Percentiles rank a stretch among this genome's conserved stretches.
Evolutionary conservation across 805 yeast genomes (phyloP).

Genomic region (Candida takata): DNA sequence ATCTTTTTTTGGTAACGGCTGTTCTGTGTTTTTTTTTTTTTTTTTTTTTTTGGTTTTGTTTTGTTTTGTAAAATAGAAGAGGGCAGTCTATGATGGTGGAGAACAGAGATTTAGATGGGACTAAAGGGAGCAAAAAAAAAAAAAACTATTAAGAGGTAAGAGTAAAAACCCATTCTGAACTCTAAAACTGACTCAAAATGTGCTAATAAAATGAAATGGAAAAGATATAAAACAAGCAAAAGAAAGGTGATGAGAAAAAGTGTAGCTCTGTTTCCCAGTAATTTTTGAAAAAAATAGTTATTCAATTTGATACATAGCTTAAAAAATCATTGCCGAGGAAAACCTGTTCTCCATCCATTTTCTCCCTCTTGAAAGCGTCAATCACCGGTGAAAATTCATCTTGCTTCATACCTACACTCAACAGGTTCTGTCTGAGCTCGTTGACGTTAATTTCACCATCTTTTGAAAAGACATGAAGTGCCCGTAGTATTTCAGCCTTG

Average conservation of each 20-base stretch:
- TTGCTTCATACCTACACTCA: constrained; percentile 33
- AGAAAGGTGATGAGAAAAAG: too few relatives aligned
- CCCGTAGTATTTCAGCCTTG: constrained; percentile 46
- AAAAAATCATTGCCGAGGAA: constrained; percentile 62
- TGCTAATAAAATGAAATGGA: not conserved
- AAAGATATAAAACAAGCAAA: too few relatives aligned
- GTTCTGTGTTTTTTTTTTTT: too few relatives aligned
- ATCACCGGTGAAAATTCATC: constrained; percentile 45
- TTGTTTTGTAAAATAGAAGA: constrained; percentile 1
- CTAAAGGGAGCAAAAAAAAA: too few relatives aligned
- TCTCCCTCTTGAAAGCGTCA: constrained; percentile 46
- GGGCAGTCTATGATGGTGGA: not conserved
- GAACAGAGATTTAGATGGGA: too few relatives aligned
- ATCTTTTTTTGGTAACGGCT: too few relatives aligned
- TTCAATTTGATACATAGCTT: constrained; percentile 23
- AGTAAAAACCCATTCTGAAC: too few relatives aligned
- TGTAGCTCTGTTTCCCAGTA: too few relatives aligned
- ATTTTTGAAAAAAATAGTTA: too few relatives aligned
- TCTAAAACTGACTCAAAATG: too few relatives aligned
- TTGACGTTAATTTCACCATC: constrained; percentile 42
- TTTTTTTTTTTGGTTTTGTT: too few relatives aligned
- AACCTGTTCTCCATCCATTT: constrained; percentile 47
- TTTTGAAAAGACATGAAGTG: constrained; percentile 45
- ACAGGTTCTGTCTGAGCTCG: constrained; percentile 42
- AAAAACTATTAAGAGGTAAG: too few relatives aligned